Evolutionary conservation across 2,329 filamentous ascomycete genomes (phyloP).

Genomic region (Cryphonectria parasitica): DNA sequence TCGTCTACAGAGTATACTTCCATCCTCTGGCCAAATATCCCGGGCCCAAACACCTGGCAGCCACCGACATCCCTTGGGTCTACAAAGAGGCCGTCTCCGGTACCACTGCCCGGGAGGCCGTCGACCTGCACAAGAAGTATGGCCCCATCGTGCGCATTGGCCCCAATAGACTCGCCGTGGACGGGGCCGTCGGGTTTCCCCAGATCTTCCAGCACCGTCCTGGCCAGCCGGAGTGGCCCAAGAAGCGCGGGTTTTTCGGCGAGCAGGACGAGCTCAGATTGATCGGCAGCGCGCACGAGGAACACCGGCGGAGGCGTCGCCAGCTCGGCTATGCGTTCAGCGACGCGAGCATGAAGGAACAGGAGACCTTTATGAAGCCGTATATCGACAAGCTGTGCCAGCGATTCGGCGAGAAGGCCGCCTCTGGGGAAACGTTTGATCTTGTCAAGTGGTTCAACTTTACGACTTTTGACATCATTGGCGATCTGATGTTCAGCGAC

Average conservation of each 20-base stretch:
- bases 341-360: conserved; percentile 24
- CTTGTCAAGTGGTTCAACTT: conserved; percentile 31
- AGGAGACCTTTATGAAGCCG: conserved; percentile 17
- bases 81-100: background rate
- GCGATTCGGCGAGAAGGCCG: conserved; percentile 15
- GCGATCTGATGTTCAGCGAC: conserved; percentile 31
- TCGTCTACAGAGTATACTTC: conserved; percentile 19
- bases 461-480: conserved; percentile 32
- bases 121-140: conserved; percentile 16
- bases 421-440: conserved; percentile 12
- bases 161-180: conserved; percentile 13
- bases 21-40: conserved; percentile 23
- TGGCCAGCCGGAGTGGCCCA: conserved; percentile 15
- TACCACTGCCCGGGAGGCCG: background rate
- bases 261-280: background rate
- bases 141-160: conserved; percentile 23
- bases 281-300: conserved; percentile 2
- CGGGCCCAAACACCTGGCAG: conserved; percentile 19
- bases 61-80: conserved; percentile 2
- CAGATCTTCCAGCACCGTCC: conserved; percentile 23
- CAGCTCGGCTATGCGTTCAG: conserved; percentile 23
- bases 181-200: conserved; percentile 20
- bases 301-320: conserved; percentile 15
- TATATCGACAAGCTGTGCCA: conserved; percentile 15
- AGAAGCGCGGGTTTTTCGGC: background rate